phyloP scores from a whole-genome alignment of 331 rosid genomes.

The Malus hybrid region DNA sequence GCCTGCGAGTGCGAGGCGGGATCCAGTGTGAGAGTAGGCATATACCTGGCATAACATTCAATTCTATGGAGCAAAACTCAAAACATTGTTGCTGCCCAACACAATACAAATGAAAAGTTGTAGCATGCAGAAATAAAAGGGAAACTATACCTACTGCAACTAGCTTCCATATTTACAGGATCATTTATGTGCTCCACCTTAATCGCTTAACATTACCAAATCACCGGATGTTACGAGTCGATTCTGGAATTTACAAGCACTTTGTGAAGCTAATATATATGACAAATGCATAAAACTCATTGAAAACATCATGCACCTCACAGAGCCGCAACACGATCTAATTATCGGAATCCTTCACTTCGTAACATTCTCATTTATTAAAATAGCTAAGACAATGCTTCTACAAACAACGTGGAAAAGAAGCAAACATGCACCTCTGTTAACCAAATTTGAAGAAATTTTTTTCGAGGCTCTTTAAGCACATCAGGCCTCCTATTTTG shows the following conservation, averaged over 20 bases:
- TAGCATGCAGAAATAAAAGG: neutral
- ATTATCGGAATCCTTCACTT: neutral
- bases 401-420: constrained; percentile 7
- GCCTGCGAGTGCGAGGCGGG: neutral
- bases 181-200: neutral
- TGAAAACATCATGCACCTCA: no score
- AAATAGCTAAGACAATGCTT: constrained; percentile 8
- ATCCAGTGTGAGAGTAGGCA: neutral
- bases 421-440: constrained; percentile 7
- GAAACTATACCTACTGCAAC: neutral
- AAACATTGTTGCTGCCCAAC: neutral
- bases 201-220: neutral
- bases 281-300: neutral
- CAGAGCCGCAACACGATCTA: neutral
- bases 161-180: neutral
- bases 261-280: neutral
- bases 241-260: neutral
- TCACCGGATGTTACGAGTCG: neutral
- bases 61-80: neutral
- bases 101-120: neutral
- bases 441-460: neutral
- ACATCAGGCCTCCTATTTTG: neutral
- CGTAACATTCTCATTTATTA: neutral
- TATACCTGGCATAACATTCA: neutral
- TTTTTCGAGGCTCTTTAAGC: neutral